These are phyloP conservation scores for Sporothrix humicola DNA, from an alignment of 2,329 filamentous ascomycete species.

Conservation along the genomic window DNA sequence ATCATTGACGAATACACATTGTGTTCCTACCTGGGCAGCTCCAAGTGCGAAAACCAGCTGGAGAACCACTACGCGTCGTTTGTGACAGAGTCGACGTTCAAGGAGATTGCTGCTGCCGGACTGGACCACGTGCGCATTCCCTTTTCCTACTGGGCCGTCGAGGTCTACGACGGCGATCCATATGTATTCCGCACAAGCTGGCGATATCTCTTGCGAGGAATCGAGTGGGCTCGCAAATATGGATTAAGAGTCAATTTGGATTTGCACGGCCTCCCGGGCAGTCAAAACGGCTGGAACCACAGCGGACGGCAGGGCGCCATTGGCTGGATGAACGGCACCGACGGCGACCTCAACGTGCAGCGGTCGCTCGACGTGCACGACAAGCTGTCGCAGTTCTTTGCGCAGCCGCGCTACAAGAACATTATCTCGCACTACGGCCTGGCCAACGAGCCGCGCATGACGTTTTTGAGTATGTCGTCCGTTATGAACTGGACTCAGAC, in stretches of 20 bases:
- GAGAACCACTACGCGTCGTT: slow-evolving; percentile 93
- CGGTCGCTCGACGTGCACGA: slow-evolving; percentile 87
- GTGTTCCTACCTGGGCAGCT: slow-evolving; percentile 69
- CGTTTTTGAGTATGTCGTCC: slow-evolving; percentile 64
- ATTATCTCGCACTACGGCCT: slow-evolving; percentile 92
- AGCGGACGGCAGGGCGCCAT: slow-evolving; percentile 82
- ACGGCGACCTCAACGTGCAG: slow-evolving; percentile 78
- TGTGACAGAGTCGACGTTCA: slow-evolving; percentile 82
- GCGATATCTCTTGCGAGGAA: slow-evolving; percentile 89
- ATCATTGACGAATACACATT: slow-evolving; percentile 92
- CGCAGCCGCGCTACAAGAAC: slow-evolving; percentile 90
- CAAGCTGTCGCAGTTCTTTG: slow-evolving; percentile 87
- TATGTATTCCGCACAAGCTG: slow-evolving; percentile 87
- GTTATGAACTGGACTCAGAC: slow-evolving; percentile 81
- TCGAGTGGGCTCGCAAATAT: slow-evolving; percentile 92
- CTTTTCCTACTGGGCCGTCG: slow-evolving; percentile 93
- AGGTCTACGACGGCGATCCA: slow-evolving; percentile 81
- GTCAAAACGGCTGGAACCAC: slow-evolving; percentile 98
- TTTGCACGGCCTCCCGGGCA: slow-evolving; percentile 87
- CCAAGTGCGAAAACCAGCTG: slow-evolving; percentile 67
- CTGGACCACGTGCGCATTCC: slow-evolving; percentile 97
- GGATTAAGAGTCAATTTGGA: slow-evolving; percentile 93
- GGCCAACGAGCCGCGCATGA: slow-evolving; percentile 93
- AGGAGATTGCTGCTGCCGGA: slow-evolving; percentile 82
- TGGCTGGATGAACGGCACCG: slow-evolving; percentile 87